Conservation (phyloP, 768 basidiomycete genomes). For the Tylopilus sp. region DNA sequence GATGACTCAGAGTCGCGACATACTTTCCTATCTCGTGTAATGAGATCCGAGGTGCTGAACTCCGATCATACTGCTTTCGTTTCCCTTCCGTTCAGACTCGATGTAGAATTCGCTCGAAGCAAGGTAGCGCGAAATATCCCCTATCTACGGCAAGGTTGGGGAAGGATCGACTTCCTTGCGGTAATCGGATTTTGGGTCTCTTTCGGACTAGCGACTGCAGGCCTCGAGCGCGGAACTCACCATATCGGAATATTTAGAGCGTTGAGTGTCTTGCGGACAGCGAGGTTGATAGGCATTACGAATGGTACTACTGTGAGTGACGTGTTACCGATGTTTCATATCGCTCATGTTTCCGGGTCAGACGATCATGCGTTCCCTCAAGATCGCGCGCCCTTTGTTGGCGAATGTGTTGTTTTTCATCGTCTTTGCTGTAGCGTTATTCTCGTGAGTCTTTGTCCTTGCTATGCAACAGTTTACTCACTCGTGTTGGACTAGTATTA, state of each 20-base stretch:
- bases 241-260: slow-evolving; percentile 90
- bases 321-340: background rate
- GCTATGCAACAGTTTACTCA: background rate
- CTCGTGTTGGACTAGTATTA: slow-evolving; percentile 46
- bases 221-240: slow-evolving; percentile 59
- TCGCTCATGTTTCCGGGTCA: slow-evolving; percentile 23
- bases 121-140: slow-evolving; percentile 69
- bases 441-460: slow-evolving; percentile 55
- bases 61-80: slow-evolving; percentile 39
- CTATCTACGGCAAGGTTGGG: slow-evolving; percentile 92
- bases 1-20: slow-evolving; percentile 44
- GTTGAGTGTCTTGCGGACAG: slow-evolving; percentile 78
- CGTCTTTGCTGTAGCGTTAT: slow-evolving; percentile 82
- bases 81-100: slow-evolving; percentile 58
- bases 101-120: slow-evolving; percentile 50
- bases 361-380: slow-evolving; percentile 91
- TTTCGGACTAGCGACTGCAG: slow-evolving; percentile 66
- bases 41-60: slow-evolving; percentile 39
- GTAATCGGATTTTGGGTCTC: slow-evolving; percentile 84
- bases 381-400: slow-evolving; percentile 85
- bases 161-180: slow-evolving; percentile 83
- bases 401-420: slow-evolving; percentile 90
- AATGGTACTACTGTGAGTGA: slow-evolving; percentile 81
- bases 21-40: slow-evolving; percentile 48
- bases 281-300: slow-evolving; percentile 81